Evolutionary conservation across 2,329 filamentous ascomycete genomes (phyloP).

Genomic region (Fonsecaea nubica): DNA sequence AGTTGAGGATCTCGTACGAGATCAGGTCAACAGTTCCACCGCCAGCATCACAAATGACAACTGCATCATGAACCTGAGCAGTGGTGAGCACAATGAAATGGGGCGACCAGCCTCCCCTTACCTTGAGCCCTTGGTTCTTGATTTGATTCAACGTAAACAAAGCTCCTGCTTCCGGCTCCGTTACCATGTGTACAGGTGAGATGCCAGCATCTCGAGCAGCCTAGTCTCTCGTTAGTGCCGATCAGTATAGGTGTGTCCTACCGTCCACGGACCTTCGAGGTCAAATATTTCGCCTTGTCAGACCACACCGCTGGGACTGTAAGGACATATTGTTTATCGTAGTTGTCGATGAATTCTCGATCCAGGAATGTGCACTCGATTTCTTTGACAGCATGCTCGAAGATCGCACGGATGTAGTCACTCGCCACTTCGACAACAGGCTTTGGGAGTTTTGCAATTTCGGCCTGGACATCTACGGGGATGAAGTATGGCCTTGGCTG

Average conservation of each 20-base stretch:
- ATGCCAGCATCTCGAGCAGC: conserved; percentile 40
- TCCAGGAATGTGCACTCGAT: conserved; percentile 25
- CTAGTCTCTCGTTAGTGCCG: conserved; percentile 23
- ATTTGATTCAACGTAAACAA: neutral
- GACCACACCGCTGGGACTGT: conserved; percentile 43
- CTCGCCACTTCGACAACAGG: conserved; percentile 39
- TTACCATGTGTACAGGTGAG: conserved; percentile 38
- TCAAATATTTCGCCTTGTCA: conserved; percentile 35
- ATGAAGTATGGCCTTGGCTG: conserved; percentile 33
- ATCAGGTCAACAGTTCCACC: conserved; percentile 5
- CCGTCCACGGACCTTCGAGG: neutral
- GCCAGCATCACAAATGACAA: conserved; percentile 7
- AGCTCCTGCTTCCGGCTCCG: conserved; percentile 42
- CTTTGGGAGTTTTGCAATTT: conserved; percentile 35
- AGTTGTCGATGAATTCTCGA: conserved; percentile 10
- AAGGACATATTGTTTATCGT: conserved; percentile 41
- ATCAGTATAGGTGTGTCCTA: neutral
- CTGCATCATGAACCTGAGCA: neutral
- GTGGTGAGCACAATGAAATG: neutral
- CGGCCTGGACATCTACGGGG: conserved; percentile 35
- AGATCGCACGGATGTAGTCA: conserved; percentile 41
- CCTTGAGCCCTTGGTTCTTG: neutral
- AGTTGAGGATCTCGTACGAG: neutral
- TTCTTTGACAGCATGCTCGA: conserved; percentile 36
- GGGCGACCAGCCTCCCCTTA: neutral